phyloP scores from a whole-genome alignment of 2,329 filamentous ascomycete species.

The Hypocreales sp. region DNA sequence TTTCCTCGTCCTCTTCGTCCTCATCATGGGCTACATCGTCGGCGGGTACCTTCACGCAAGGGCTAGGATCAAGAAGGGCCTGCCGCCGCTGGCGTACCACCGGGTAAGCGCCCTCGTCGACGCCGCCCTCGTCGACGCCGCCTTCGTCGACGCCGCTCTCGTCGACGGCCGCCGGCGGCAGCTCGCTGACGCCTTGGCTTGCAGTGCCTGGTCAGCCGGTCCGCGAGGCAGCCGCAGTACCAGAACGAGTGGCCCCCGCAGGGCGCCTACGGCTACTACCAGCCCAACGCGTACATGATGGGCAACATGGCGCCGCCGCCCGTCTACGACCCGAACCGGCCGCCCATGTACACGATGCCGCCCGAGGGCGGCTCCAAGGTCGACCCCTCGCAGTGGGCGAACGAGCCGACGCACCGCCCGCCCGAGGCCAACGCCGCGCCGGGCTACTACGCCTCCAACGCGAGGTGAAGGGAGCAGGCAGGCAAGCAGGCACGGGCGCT shows the following conservation, averaged over 20 bases:
- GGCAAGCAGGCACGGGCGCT: too few species aligned
- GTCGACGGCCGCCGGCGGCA: too few species aligned
- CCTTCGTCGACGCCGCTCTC: too few species aligned
- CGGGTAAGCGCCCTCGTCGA: constrained; percentile 35
- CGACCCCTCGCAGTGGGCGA: constrained; percentile 31
- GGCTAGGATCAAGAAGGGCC: constrained; percentile 47
- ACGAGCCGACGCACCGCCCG: constrained; percentile 8
- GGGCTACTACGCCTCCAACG: constrained; percentile 24
- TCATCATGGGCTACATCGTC: constrained; percentile 47
- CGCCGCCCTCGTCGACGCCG: too few species aligned
- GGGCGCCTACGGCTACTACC: constrained; percentile 8
- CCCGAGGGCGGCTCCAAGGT: constrained; percentile 35
- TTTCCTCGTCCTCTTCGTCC: constrained; percentile 42
- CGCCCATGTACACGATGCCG: constrained; percentile 36
- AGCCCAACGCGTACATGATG: constrained; percentile 26
- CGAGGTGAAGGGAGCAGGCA: too few species aligned
- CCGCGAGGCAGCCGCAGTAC: constrained; percentile 7
- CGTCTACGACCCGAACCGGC: constrained; percentile 42
- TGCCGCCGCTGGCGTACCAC: constrained; percentile 54
- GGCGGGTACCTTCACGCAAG: constrained; percentile 58
- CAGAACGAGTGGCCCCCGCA: constrained; percentile 10
- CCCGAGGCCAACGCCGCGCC: constrained; percentile 10
- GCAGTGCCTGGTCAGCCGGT: constrained; percentile 36
- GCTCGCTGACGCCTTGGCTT: too few species aligned
- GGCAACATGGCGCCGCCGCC: constrained; percentile 37